phyloP scores from a whole-genome alignment of 2,329 filamentous ascomycete genomes.

The Diaporthe batatas region DNA sequence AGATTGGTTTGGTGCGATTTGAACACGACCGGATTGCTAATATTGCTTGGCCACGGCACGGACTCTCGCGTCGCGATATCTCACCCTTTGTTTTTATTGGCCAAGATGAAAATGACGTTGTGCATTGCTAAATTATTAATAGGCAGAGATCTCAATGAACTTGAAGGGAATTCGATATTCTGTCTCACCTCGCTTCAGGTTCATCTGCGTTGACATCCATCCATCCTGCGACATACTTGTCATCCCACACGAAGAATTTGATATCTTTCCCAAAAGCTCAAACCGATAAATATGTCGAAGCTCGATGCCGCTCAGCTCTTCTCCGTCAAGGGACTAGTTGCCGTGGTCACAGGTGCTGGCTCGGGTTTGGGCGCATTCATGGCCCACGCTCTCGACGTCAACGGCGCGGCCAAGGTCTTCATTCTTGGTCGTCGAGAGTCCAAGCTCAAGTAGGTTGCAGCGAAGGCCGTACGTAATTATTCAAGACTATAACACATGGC shows the following conservation, averaged over 20 bases:
- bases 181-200: not conserved
- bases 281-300: not conserved
- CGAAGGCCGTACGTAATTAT: not conserved
- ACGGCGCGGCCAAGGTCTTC: conserved; percentile 19
- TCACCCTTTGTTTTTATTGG: not conserved
- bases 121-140: no score
- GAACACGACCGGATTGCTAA: not conserved
- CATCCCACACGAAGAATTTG: not conserved
- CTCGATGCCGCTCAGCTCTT: not conserved
- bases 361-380: not conserved
- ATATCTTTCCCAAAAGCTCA: no score
- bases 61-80: not conserved
- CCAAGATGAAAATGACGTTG: no score
- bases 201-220: not conserved
- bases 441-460: not conserved
- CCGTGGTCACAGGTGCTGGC: not conserved
- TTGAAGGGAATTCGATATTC: no score
- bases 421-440: conserved; percentile 10
- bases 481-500: no score
- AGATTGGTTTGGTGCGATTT: not conserved
- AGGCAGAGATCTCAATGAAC: not conserved
- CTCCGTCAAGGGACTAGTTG: not conserved
- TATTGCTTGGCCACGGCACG: not conserved
- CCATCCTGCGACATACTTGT: not conserved
- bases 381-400: conserved; percentile 11